These are phyloP conservation scores for Gentiana dahurica DNA, from an alignment of 257 asterid species.

Conservation along the genomic window DNA sequence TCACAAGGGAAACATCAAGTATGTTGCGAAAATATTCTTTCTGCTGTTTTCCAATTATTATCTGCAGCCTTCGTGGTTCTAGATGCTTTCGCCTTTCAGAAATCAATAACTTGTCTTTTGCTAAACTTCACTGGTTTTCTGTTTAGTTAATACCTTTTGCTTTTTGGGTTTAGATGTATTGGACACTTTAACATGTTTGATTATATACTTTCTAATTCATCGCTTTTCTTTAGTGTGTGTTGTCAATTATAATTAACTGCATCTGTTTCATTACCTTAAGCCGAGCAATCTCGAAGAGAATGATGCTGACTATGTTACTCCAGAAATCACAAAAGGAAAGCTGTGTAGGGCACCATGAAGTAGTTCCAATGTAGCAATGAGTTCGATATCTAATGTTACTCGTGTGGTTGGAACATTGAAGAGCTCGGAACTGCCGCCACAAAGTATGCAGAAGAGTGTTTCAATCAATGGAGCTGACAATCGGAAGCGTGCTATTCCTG, in stretches of 20 bases:
- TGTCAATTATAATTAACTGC: conserved; percentile 6
- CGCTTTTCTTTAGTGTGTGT: not conserved
- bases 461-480: conserved; percentile 51
- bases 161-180: not conserved
- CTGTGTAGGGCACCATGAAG: conserved; percentile 77
- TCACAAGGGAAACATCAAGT: too few species aligned
- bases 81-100: too few species aligned
- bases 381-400: conserved; percentile 37
- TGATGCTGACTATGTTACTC: conserved; percentile 26
- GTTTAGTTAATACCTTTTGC: conserved; percentile 4
- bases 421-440: conserved; percentile 71
- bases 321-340: conserved; percentile 61
- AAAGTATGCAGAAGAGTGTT: conserved; percentile 41
- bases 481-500: conserved; percentile 69
- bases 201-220: not conserved
- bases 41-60: too few species aligned
- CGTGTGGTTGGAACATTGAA: conserved; percentile 60
- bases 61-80: too few species aligned
- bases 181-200: not conserved
- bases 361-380: conserved; percentile 33
- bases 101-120: too few species aligned
- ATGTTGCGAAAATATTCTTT: too few species aligned
- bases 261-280: conserved; percentile 38
- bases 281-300: conserved; percentile 59
- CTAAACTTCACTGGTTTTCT: not conserved